Evolutionary conservation across 176 grass and related monocot genomes (phyloP).

Genomic region (Melocanna baccifera): DNA sequence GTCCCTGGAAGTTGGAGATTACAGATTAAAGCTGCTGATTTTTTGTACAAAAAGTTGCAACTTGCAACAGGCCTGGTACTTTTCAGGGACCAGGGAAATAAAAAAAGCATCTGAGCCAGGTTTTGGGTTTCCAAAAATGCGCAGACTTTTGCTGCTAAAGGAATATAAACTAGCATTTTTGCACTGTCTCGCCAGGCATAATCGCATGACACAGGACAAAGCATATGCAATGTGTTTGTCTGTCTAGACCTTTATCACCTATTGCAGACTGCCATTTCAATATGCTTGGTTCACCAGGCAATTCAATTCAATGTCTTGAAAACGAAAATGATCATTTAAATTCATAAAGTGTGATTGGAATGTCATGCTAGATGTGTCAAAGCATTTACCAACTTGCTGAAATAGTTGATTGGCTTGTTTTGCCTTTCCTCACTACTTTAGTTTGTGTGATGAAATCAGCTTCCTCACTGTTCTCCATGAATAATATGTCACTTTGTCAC

Average conservation of each 20-base stretch:
- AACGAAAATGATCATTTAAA: background rate
- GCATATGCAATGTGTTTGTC: constrained; percentile 1
- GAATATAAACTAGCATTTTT: background rate
- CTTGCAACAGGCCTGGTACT: constrained; percentile 22
- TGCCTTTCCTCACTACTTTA: background rate
- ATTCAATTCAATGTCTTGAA: constrained; percentile 17
- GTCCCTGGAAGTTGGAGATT: constrained; percentile 35
- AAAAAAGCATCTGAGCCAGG: background rate
- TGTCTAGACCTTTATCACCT: constrained; percentile 24
- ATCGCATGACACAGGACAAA: constrained; percentile 16
- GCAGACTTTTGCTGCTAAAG: background rate
- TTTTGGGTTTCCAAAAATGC: background rate
- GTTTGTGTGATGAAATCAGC: background rate
- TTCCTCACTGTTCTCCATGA: background rate
- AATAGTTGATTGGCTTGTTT: background rate
- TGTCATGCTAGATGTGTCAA: background rate
- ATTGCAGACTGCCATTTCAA: background rate
- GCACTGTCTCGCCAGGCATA: constrained; percentile 7
- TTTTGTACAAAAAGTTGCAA: constrained; percentile 33
- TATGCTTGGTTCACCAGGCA: constrained; percentile 10
- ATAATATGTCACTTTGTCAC: constrained; percentile 11
- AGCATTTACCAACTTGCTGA: background rate
- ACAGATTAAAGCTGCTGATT: constrained; percentile 18
- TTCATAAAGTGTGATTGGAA: constrained; percentile 12
- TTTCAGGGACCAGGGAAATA: constrained; percentile 28